A percentile compares a stretch with the other conserved stretches of the same genome.
phyloP scores from a whole-genome alignment of 305 asterid genomes.

The Fraxinus angustifolia region DNA sequence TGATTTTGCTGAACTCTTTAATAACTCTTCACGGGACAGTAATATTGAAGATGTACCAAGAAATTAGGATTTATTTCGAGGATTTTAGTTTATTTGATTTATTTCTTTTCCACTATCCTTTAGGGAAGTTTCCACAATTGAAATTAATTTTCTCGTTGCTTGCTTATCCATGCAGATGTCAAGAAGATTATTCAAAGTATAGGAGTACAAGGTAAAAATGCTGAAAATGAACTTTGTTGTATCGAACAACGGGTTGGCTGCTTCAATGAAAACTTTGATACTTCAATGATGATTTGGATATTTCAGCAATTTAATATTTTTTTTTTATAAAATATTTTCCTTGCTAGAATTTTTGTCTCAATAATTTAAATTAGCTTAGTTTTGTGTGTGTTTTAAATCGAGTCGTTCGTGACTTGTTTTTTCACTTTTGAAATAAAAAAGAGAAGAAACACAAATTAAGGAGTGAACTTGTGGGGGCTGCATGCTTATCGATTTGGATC shows the following conservation, averaged over 20 bases:
- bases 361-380: neutral
- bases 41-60: neutral
- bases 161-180: slow-evolving; percentile 4
- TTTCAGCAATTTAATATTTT: neutral
- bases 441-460: too few relatives aligned
- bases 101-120: neutral
- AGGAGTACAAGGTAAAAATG: neutral
- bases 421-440: too few relatives aligned
- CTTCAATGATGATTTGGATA: neutral
- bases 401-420: too few relatives aligned
- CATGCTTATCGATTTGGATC: too few relatives aligned
- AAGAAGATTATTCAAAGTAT: slow-evolving; percentile 4
- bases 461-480: too few relatives aligned
- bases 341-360: neutral
- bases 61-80: neutral
- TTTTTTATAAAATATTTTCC: neutral
- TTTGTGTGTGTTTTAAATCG: neutral
- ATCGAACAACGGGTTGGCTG: neutral
- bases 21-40: neutral
- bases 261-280: neutral
- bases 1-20: neutral
- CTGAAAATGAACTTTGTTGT: neutral
- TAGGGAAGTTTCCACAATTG: neutral
- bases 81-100: neutral
- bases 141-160: neutral